A percentile compares a stretch with the other conserved stretches of the same genome.
phyloP scores from a whole-genome alignment of 768 basidiomycete species.

The Suillus spraguei region DNA sequence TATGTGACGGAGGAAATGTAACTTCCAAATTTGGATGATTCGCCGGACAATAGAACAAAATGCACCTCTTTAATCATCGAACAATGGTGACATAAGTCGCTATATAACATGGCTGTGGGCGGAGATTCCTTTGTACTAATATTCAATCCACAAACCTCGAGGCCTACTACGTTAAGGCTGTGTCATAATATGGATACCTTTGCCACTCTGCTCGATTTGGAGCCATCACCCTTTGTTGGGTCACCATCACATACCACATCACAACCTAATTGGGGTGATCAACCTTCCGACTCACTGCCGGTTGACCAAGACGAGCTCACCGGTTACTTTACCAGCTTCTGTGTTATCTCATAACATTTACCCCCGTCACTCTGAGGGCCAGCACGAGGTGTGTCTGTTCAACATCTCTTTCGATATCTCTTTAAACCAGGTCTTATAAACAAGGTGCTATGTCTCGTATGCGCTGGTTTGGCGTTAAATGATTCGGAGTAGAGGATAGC shows the following conservation, averaged over 20 bases:
- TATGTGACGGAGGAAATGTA: too few species aligned
- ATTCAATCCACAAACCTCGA: not conserved
- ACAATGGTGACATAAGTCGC: not conserved
- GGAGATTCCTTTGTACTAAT: not conserved
- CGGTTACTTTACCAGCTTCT: not conserved
- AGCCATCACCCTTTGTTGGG: not conserved
- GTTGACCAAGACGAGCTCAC: not conserved
- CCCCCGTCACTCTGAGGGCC: not conserved
- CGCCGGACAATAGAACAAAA: not conserved
- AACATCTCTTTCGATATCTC: not conserved
- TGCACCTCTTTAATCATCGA: not conserved
- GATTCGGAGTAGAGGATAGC: not conserved
- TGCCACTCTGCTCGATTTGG: not conserved
- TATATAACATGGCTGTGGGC: not conserved
- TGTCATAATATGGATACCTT: not conserved
- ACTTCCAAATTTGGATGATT: not conserved
- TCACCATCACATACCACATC: not conserved
- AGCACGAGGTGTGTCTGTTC: not conserved
- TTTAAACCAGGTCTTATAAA: not conserved
- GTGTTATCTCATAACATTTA: not conserved
- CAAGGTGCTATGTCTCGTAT: not conserved
- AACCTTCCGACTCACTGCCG: not conserved
- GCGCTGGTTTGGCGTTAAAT: not conserved
- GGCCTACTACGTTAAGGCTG: not conserved
- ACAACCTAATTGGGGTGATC: not conserved